Base-by-base conservation (phyloP, 2,329 filamentous ascomycete species). In the Coniella lustricola region DNA sequence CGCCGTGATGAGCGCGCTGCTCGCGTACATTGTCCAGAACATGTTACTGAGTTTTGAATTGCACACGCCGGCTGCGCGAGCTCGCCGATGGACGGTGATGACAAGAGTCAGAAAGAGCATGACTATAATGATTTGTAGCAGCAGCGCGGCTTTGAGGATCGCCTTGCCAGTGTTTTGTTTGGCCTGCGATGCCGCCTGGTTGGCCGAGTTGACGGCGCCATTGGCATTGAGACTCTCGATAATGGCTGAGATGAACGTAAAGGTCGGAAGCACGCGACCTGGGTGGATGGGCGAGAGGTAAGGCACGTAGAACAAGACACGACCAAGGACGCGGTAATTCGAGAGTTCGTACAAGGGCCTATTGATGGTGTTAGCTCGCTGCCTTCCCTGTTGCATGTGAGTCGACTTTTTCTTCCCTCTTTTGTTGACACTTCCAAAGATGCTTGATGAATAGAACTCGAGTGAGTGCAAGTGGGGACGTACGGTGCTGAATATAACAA, bases 291-390 rank as follows among this genome's bases (percentile, higher is more conserved):
- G 80, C 0, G 80, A 69, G 46, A 74, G 69, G 57, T 80, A 76
- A 0, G 81, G 81, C 2, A 83, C 69, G 61, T 84, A 85, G 63
- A 75, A 76, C 21, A 85, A 68, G 10, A 81, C 67, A 2, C 81
- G 74, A 3, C 75, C 76, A 46, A 85, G 75, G 51, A 83, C 69
- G 57, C 81, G 75, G 62, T 84, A 85, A 64, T 84, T 83, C 50
- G 75, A 72, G 3, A 81, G 73, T 51, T 82, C 79, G 44, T 82
- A 74, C 3, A 84, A 66, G 0, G 82, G 81, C 3, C 77, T 77
- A 49, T 12, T 3, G 3, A 13, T 25, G 35, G 3, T 37, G 40
- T 53, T 13, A 50, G 35, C 13, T 49, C 5, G 10, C 25, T 5
- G 5, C 10, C 25, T 29, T 5, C 25, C 25, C 5, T 29, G 25